phyloP scores from a whole-genome alignment of 2,329 filamentous ascomycete genomes.

The Colletotrichum sp. region DNA sequence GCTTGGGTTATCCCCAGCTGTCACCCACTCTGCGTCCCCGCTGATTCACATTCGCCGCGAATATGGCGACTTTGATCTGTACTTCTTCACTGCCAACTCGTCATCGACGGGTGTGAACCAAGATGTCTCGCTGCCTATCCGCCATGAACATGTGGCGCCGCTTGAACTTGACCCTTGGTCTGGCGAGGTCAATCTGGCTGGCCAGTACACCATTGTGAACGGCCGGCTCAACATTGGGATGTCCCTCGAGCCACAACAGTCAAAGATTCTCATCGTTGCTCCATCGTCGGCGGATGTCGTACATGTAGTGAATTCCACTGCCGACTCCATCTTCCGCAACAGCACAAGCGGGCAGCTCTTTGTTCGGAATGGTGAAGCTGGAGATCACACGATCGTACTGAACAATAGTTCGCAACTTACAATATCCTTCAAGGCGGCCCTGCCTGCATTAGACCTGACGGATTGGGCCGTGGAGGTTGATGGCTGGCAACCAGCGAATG shows the following conservation, averaged over 20 bases:
- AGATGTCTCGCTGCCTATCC: background rate
- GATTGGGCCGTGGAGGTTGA: background rate
- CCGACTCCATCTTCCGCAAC: background rate
- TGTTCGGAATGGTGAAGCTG: background rate
- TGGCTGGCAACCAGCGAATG: background rate
- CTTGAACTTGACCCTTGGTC: background rate
- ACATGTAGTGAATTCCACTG: background rate
- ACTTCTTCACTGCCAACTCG: background rate
- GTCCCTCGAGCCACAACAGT: background rate
- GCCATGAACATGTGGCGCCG: background rate
- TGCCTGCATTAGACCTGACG: background rate
- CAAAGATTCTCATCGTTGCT: background rate
- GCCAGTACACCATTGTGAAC: background rate
- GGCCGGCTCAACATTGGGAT: background rate
- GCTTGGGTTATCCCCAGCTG: background rate
- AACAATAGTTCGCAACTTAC: background rate
- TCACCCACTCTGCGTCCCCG: background rate
- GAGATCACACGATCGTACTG: background rate
- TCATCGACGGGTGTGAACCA: background rate
- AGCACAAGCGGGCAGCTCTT: background rate
- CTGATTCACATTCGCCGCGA: background rate
- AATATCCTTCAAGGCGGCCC: background rate
- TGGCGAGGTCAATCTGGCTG: background rate
- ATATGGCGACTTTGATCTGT: background rate
- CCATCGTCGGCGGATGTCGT: background rate